Conservation (phyloP, 495 filamentous ascomycete species). For the Poronia punctata region DNA sequence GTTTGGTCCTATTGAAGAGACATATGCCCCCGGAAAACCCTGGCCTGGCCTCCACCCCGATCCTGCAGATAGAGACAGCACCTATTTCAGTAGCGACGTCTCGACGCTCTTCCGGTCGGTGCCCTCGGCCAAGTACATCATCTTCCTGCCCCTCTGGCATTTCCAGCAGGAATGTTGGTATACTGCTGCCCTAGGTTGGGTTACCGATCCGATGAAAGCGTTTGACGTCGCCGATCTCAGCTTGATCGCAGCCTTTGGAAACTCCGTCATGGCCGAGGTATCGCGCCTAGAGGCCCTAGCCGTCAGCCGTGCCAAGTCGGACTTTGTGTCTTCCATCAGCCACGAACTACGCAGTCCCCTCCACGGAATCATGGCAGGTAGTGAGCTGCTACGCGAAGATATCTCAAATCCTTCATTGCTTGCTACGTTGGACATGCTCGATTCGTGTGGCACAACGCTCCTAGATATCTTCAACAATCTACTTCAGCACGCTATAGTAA, state of each 20-base stretch:
- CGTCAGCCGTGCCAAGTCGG: slow-evolving; percentile 50
- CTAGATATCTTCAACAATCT: slow-evolving; percentile 72
- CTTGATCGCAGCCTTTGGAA: slow-evolving; percentile 48
- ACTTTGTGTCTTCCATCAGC: slow-evolving; percentile 65
- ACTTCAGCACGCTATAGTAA: slow-evolving; percentile 66
- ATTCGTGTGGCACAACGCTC: slow-evolving; percentile 66
- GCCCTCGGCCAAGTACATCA: slow-evolving; percentile 47
- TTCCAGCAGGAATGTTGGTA: slow-evolving; percentile 63
- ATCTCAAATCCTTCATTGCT: slow-evolving; percentile 47
- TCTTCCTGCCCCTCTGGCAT: slow-evolving; percentile 64
- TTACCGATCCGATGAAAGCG: slow-evolving; percentile 35
- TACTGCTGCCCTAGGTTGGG: slow-evolving; percentile 61
- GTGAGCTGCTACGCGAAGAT: slow-evolving; percentile 62
- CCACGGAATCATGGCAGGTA: slow-evolving; percentile 66
- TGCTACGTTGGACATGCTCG: slow-evolving; percentile 62
- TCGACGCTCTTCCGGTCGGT: too few relatives aligned
- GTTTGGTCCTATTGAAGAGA: too few relatives aligned
- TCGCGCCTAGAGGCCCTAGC: slow-evolving; percentile 41
- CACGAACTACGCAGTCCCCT: slow-evolving; percentile 76
- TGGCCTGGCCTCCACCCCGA: too few relatives aligned
- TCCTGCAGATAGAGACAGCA: too few relatives aligned
- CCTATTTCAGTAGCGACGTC: too few relatives aligned
- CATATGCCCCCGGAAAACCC: too few relatives aligned
- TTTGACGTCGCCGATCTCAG: slow-evolving; percentile 33
- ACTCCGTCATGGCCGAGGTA: slow-evolving; percentile 55